Evolutionary conservation across 441 rosid genomes (phyloP).

Genomic region (Heliophila coronopifolia): DNA sequence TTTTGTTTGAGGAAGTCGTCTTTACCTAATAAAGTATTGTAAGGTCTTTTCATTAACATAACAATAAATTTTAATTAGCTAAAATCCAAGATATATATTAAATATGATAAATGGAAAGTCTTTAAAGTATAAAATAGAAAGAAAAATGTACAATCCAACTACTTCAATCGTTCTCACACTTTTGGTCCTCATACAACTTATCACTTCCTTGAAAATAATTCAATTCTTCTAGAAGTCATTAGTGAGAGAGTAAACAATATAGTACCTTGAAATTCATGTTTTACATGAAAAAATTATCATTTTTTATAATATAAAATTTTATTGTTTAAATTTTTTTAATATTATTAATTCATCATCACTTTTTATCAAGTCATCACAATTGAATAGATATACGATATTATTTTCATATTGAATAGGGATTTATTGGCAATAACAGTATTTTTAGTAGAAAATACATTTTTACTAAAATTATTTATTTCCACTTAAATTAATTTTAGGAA

Average conservation of each 20-base stretch:
- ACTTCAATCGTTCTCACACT: not conserved
- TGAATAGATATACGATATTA: too few relatives aligned
- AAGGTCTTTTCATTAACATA: not conserved
- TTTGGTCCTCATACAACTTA: conserved; percentile 10
- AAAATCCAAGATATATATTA: not conserved
- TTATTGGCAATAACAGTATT: too few relatives aligned
- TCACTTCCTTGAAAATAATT: not conserved
- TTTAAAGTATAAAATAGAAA: not conserved
- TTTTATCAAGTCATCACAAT: too few relatives aligned
- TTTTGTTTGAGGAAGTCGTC: not conserved
- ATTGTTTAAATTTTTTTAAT: too few relatives aligned
- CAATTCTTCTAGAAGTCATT: not conserved
- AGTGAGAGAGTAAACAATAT: not conserved
- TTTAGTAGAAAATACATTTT: too few relatives aligned
- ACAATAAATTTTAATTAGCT: not conserved
- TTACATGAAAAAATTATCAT: too few relatives aligned
- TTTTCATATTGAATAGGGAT: too few relatives aligned
- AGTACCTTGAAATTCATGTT: too few relatives aligned
- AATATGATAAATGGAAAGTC: not conserved
- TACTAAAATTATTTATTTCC: too few relatives aligned
- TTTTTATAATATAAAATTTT: too few relatives aligned
- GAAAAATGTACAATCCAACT: conserved; percentile 5
- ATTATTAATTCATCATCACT: too few relatives aligned
- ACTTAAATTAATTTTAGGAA: too few relatives aligned
- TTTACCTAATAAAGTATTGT: not conserved